These are phyloP conservation scores for Clonostachys solani DNA, from an alignment of 2,329 filamentous ascomycete species.

Conservation along the genomic window DNA sequence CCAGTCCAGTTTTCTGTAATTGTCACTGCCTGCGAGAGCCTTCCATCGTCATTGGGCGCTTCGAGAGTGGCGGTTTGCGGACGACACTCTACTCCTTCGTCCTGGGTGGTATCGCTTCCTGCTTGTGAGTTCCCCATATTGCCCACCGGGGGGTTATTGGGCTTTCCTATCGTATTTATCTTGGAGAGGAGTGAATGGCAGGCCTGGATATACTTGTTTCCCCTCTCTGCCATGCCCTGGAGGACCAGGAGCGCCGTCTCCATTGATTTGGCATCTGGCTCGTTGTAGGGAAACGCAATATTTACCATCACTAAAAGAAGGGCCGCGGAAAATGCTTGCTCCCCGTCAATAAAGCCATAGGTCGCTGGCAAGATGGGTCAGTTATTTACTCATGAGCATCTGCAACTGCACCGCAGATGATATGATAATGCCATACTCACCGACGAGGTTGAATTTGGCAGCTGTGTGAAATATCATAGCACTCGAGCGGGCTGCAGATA, in stretches of 20 bases:
- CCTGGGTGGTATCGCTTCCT: background rate
- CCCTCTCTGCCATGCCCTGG: conserved; percentile 43
- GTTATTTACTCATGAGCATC: background rate
- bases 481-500: conserved; percentile 29
- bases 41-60: background rate
- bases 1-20: no score
- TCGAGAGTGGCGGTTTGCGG: background rate
- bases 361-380: conserved; percentile 29
- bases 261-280: conserved; percentile 36
- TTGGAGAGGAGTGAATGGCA: background rate
- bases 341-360: conserved; percentile 53
- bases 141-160: background rate
- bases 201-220: conserved; percentile 39
- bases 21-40: no score
- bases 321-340: conserved; percentile 49
- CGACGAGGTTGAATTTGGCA: conserved; percentile 42
- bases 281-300: conserved; percentile 41
- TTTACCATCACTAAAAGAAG: conserved; percentile 51
- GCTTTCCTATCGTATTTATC: background rate
- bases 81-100: background rate
- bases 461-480: conserved; percentile 30
- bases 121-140: background rate
- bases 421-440: conserved; percentile 17
- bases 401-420: background rate
- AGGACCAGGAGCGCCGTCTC: conserved; percentile 39